These are phyloP conservation scores for Eimeria praecox DNA, from an alignment of 169 alveolate genomes.

Conservation along the genomic window DNA sequence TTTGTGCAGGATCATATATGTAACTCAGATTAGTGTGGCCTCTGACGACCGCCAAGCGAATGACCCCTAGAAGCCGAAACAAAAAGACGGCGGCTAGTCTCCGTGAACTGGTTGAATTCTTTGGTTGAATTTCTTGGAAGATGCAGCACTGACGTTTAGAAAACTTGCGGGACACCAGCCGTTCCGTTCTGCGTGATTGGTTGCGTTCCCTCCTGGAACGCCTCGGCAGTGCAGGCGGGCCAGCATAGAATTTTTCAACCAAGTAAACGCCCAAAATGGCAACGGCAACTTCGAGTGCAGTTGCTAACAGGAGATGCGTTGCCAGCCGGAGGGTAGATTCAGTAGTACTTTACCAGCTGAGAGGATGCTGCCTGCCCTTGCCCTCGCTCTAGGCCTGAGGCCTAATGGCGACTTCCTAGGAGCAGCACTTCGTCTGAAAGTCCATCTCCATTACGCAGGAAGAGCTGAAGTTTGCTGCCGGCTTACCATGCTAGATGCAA, in stretches of 20 bases:
- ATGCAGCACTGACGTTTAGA: neutral
- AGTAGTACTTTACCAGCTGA: neutral
- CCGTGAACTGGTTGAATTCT: neutral
- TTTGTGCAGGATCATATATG: neutral
- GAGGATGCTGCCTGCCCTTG: neutral
- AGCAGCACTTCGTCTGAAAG: neutral
- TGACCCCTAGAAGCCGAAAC: neutral
- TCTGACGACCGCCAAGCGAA: neutral
- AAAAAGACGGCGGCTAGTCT: neutral
- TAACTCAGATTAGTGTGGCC: neutral
- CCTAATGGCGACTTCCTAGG: neutral
- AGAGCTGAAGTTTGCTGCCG: neutral
- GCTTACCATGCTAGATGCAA: neutral
- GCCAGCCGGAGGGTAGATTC: neutral
- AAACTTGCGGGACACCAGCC: neutral
- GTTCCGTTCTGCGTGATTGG: neutral
- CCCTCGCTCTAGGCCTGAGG: slow-evolving; percentile 1
- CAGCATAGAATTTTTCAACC: neutral
- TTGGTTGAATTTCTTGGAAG: neutral
- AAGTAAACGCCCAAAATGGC: neutral
- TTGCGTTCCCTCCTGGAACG: neutral
- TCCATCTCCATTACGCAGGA: slow-evolving; percentile 35
- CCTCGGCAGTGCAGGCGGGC: neutral
- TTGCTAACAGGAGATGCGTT: too few species aligned
- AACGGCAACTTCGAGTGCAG: neutral